phyloP scores from a whole-genome alignment of 257 asterid genomes.

The Capsicum chinense region DNA sequence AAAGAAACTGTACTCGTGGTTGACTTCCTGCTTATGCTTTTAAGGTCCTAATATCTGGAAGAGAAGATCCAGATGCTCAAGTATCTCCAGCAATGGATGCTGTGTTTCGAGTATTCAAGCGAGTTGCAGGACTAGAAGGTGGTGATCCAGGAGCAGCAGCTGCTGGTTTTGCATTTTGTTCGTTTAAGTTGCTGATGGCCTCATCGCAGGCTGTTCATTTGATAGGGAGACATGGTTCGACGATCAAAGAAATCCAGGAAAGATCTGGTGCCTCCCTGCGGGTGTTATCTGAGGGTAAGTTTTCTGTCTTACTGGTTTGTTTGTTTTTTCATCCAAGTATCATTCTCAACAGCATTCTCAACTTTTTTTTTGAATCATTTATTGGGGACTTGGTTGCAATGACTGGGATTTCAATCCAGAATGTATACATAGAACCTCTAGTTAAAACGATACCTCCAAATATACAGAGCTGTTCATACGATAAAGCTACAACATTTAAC shows the following conservation, averaged over 20 bases:
- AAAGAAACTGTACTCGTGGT: not conserved
- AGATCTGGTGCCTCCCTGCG: conserved; percentile 66
- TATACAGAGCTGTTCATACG: not conserved
- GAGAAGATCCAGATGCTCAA: conserved; percentile 74
- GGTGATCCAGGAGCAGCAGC: conserved; percentile 48
- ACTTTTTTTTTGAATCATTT: not conserved
- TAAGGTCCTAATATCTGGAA: conserved; percentile 77
- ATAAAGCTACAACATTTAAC: not conserved
- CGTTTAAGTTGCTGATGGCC: conserved; percentile 66
- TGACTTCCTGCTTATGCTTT: conserved; percentile 31
- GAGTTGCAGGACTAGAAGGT: conserved; percentile 58
- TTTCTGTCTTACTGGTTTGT: conserved; percentile 11
- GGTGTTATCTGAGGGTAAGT: conserved; percentile 62
- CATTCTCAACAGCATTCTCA: not conserved
- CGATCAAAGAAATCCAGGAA: conserved; percentile 79
- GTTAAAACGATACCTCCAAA: not conserved
- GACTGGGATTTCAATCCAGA: not conserved
- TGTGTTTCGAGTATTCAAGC: conserved; percentile 63
- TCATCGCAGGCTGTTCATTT: conserved; percentile 77
- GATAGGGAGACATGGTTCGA: conserved; percentile 78
- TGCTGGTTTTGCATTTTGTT: conserved; percentile 58
- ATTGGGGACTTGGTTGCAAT: not conserved
- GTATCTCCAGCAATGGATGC: conserved; percentile 86
- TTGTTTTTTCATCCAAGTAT: not conserved
- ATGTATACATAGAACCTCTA: not conserved